Conservation (phyloP, 2,329 filamentous ascomycete species). For the Pochonia chlamydosporia region DNA sequence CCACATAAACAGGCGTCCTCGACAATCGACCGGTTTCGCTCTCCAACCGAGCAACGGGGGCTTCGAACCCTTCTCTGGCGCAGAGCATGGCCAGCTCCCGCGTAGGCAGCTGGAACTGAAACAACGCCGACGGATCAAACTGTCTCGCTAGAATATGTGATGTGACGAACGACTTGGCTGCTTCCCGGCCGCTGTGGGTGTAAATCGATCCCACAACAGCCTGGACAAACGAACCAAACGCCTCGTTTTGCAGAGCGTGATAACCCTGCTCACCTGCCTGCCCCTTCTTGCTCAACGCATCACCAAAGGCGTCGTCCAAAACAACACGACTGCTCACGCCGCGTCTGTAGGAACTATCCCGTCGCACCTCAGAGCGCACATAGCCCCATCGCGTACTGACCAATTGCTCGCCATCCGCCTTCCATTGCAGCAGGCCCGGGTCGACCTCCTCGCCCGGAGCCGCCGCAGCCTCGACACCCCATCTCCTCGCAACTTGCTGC, state of each 20-base stretch:
- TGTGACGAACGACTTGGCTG: slow-evolving; percentile 76
- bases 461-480: slow-evolving; percentile 87
- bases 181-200: slow-evolving; percentile 71
- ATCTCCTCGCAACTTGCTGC: slow-evolving; percentile 68
- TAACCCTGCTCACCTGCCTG: slow-evolving; percentile 21
- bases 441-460: slow-evolving; percentile 88
- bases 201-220: slow-evolving; percentile 82
- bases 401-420: slow-evolving; percentile 39
- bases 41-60: slow-evolving; percentile 78
- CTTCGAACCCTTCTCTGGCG: slow-evolving; percentile 80
- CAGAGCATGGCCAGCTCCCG: slow-evolving; percentile 80
- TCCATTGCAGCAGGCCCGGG: slow-evolving; percentile 81
- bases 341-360: slow-evolving; percentile 47
- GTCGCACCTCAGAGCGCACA: slow-evolving; percentile 43
- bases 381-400: slow-evolving; percentile 45
- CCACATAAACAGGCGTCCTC: slow-evolving; percentile 83
- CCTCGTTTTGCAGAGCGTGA: slow-evolving; percentile 69
- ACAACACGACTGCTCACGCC: slow-evolving; percentile 73
- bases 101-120: slow-evolving; percentile 78
- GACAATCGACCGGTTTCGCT: slow-evolving; percentile 85
- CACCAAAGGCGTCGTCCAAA: slow-evolving; percentile 80
- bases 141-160: slow-evolving; percentile 78
- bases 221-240: slow-evolving; percentile 71
- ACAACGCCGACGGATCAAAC: slow-evolving; percentile 70
- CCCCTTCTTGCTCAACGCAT: slow-evolving; percentile 32